Conservation (phyloP, 2,329 filamentous ascomycete genomes). For the Aspergillus neotritici region DNA sequence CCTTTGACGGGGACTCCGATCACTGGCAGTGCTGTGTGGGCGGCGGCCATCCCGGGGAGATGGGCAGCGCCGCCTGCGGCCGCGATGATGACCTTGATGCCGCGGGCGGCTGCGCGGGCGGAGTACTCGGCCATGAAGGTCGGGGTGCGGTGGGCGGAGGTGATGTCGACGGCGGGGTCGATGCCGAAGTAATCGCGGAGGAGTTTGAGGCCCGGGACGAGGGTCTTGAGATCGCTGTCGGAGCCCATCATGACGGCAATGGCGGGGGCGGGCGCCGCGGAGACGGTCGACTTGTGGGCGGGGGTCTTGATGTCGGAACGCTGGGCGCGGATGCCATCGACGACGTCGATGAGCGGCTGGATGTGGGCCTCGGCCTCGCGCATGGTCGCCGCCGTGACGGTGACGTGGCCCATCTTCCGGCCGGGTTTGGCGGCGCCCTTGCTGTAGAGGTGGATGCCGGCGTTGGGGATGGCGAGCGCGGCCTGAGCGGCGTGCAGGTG, state of each 20-base stretch:
- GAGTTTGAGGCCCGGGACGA: slow-evolving; percentile 42
- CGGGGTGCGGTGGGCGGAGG: slow-evolving; percentile 61
- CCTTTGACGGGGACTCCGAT: slow-evolving; percentile 74
- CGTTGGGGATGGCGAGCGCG: slow-evolving; percentile 55
- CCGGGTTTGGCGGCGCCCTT: slow-evolving; percentile 78
- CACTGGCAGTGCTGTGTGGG: slow-evolving; percentile 65
- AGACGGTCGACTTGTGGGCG: slow-evolving; percentile 25
- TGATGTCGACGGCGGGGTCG: slow-evolving; percentile 43
- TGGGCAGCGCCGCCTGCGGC: slow-evolving; percentile 70
- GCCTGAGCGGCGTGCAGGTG: slow-evolving; percentile 55
- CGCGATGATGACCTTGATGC: slow-evolving; percentile 69
- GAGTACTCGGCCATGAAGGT: slow-evolving; percentile 64
- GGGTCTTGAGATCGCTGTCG: slow-evolving; percentile 42
- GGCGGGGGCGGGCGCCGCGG: slow-evolving; percentile 31
- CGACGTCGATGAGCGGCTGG: slow-evolving; percentile 67
- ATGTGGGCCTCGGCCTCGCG: slow-evolving; percentile 62
- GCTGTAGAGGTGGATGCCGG: slow-evolving; percentile 79
- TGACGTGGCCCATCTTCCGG: slow-evolving; percentile 94
- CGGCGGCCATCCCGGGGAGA: slow-evolving; percentile 68
- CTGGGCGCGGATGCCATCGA: slow-evolving; percentile 69
- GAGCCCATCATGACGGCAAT: slow-evolving; percentile 48
- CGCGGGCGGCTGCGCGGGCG: slow-evolving; percentile 55
- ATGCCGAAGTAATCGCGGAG: slow-evolving; percentile 40
- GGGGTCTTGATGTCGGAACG: slow-evolving; percentile 31
- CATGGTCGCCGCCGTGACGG: slow-evolving; percentile 65